Evolutionary conservation across 2,329 filamentous ascomycete species (phyloP), one percentile per base, ranked within the genome.

Genomic region (Neofusicoccum laricinum): DNA sequence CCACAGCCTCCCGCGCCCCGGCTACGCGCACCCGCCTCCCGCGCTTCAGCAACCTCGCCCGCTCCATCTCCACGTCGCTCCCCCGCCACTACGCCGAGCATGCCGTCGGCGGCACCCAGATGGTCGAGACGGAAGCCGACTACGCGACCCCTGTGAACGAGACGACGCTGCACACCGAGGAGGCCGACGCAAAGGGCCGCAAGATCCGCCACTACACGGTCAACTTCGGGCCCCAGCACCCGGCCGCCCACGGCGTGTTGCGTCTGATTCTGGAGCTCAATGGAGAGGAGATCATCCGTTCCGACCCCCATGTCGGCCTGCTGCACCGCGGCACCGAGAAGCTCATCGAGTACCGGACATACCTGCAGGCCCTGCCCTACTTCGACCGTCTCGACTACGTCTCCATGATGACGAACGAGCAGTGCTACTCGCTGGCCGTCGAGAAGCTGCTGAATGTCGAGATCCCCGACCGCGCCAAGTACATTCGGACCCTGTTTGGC

Each of bases 361-460:
- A 99, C 77, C 86, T 98, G 75, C 95, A 99, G 84, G 95, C 95
- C 65, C 84, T 99, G 76, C 95, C 95, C 64, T 99, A 99, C 84
- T 99, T 99, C 78, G 95, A 99, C 82, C 92, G 95, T 72, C 85
- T 99, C 78, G 95, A 99, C 81, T 99, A 99, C 80, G 93, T 97
- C 71, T 97, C 93, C 74, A 99, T 99, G 96, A 99, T 99, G 95
- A 99, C 95, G 74, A 99, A 99, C 80, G 95, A 99, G 85, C 95
- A 99, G 82, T 97, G 93, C 76, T 99, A 92, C 80, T 88, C 93
- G 41, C 86, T 99, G 69, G 95, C 93, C 19, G 94, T 98, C 64
- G 95, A 99, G 86, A 99, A 99, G 85, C 86, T 99, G 66, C 84
- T 99, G 73, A 99, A 99, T 79, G 85, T 99, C 69, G 96, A 99